Evolutionary conservation across 306 rosid genomes (phyloP).

Genomic region (Elaeagnus macrophylla): DNA sequence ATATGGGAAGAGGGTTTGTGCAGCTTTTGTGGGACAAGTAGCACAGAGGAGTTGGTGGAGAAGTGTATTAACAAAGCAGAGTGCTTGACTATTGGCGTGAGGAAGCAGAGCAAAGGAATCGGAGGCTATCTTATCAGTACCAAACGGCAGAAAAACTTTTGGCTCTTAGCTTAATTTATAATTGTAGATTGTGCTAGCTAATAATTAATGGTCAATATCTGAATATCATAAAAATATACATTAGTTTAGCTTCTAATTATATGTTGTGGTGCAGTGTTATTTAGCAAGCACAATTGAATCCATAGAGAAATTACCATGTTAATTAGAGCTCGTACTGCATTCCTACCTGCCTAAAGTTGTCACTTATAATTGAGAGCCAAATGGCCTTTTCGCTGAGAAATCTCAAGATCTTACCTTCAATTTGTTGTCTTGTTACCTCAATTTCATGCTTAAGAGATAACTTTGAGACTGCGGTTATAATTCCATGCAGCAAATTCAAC

Average conservation of each 20-base stretch:
- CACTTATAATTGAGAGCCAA: too few species aligned
- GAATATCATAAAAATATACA: not conserved
- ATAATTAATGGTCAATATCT: not conserved
- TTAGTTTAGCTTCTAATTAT: slow-evolving; percentile 29
- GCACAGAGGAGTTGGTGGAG: slow-evolving; percentile 69
- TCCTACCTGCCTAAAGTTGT: too few species aligned
- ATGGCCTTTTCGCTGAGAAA: too few species aligned
- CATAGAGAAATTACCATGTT: too few species aligned
- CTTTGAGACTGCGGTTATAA: too few species aligned
- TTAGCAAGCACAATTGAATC: too few species aligned
- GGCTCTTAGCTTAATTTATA: slow-evolving; percentile 73
- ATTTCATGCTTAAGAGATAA: too few species aligned
- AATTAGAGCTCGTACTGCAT: too few species aligned
- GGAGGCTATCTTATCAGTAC: slow-evolving; percentile 81
- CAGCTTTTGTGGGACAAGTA: slow-evolving; percentile 68
- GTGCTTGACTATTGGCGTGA: slow-evolving; percentile 90
- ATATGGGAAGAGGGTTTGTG: slow-evolving; percentile 3
- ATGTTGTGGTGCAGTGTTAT: too few species aligned
- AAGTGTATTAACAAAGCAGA: slow-evolving; percentile 69
- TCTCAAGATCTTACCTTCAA: too few species aligned
- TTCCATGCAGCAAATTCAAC: too few species aligned
- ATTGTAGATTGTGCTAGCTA: slow-evolving; percentile 2
- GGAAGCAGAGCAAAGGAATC: slow-evolving; percentile 78
- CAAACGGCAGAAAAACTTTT: slow-evolving; percentile 93
- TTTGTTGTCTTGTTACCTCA: too few species aligned